Conservation (phyloP, 306 rosid species). For the Cicer bijugum region DNA sequence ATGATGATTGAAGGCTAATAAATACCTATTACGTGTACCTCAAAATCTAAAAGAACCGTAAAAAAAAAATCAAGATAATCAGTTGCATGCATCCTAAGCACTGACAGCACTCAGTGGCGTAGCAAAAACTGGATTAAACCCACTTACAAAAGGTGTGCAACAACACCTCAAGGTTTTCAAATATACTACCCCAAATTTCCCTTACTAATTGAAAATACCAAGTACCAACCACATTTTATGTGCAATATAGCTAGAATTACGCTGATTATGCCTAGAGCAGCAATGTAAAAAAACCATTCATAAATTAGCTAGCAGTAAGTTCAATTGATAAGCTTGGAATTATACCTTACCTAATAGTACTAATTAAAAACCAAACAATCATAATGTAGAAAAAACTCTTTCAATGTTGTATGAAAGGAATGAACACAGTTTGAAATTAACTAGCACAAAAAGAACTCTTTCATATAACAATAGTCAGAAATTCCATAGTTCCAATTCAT, state of each 20-base stretch:
- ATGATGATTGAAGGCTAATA: not conserved
- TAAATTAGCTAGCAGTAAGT: too few species aligned
- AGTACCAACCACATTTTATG: not conserved
- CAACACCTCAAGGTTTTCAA: not conserved
- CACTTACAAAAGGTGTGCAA: not conserved
- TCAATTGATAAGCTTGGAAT: too few species aligned
- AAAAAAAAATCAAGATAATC: not conserved
- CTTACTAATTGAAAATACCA: not conserved
- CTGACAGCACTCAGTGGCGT: not conserved
- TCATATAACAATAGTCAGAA: slow-evolving; percentile 26
- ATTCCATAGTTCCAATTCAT: not conserved
- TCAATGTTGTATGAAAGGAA: not conserved
- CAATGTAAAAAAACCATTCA: too few species aligned
- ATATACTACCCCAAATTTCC: not conserved
- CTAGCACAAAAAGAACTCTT: slow-evolving; percentile 12
- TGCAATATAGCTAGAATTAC: too few species aligned
- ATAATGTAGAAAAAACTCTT: not conserved
- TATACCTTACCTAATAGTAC: too few species aligned
- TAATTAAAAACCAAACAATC: not conserved
- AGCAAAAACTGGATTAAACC: not conserved
- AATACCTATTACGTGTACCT: not conserved
- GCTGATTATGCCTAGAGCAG: too few species aligned
- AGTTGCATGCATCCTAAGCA: not conserved
- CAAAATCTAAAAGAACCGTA: not conserved
- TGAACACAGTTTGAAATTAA: slow-evolving; percentile 7